A percentile compares a stretch with the other conserved stretches of the same genome.
Conservation (phyloP, 2,329 filamentous ascomycete genomes). For the Curvularia eragrostidis region DNA sequence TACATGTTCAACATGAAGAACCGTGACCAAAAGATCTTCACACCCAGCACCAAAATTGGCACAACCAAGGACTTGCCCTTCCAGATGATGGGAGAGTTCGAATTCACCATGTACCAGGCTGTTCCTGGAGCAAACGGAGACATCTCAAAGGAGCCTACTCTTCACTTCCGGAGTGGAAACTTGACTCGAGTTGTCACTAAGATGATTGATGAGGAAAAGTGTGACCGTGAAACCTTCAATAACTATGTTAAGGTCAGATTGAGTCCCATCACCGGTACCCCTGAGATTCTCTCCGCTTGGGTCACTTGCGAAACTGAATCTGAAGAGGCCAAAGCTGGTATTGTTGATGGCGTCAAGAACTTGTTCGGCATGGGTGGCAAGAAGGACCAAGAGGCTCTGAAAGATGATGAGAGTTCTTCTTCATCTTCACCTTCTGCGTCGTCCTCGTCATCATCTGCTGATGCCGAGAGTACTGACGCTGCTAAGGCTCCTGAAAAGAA, state of each 20-base stretch:
- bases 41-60: constrained; percentile 75
- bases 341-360: constrained; percentile 95
- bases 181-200: constrained; percentile 81
- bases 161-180: constrained; percentile 78
- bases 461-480: constrained; percentile 57
- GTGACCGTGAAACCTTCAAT: constrained; percentile 75
- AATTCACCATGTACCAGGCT: constrained; percentile 79
- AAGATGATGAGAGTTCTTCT: constrained; percentile 56
- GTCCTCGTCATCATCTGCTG: constrained; percentile 55
- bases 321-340: constrained; percentile 73
- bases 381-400: constrained; percentile 78
- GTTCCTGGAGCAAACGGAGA: constrained; percentile 58
- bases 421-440: constrained; percentile 55
- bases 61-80: constrained; percentile 84
- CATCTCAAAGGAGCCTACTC: constrained; percentile 64
- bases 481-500: constrained; percentile 57
- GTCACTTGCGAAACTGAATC: constrained; percentile 85
- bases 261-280: constrained; percentile 75
- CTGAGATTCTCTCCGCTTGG: constrained; percentile 75
- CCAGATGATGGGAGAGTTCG: constrained; percentile 81
- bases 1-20: constrained; percentile 74
- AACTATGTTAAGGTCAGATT: constrained; percentile 81
- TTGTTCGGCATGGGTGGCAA: constrained; percentile 93
- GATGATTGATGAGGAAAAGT: constrained; percentile 80
- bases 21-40: constrained; percentile 83